Evolutionary conservation across 1,284 basidiomycete species (phyloP).

Genomic region (Irpex rosettiformis): DNA sequence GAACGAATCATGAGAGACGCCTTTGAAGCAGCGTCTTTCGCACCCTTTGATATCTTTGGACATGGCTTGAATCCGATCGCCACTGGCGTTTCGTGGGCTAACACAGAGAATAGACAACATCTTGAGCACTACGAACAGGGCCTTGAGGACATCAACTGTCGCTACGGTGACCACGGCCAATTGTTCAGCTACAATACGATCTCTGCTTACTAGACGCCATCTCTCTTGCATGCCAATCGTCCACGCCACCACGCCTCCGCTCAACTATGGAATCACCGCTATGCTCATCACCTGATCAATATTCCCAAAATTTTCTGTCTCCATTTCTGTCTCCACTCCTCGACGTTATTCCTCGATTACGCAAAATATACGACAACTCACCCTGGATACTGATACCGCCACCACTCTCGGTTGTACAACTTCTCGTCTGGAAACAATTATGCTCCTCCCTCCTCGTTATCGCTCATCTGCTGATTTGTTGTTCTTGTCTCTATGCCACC

Average conservation of each 20-base stretch:
- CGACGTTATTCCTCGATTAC: background rate
- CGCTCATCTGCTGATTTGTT: background rate
- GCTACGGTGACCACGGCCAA: conserved; percentile 21
- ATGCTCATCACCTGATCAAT: background rate
- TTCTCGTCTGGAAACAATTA: background rate
- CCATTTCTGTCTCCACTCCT: background rate
- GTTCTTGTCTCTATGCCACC: conserved; percentile 7
- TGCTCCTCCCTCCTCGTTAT: background rate
- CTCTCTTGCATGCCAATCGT: background rate
- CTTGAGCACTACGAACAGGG: conserved; percentile 16
- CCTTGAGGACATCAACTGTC: conserved; percentile 16
- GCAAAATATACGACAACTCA: conserved; percentile 1
- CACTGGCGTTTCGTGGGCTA: conserved; percentile 1
- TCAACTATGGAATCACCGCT: background rate
- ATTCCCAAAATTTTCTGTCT: background rate
- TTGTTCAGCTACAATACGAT: conserved; percentile 14
- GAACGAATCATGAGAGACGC: conserved; percentile 26
- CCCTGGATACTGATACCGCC: conserved; percentile 1
- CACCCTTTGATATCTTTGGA: conserved; percentile 21
- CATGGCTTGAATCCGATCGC: background rate
- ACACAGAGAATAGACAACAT: conserved; percentile 6
- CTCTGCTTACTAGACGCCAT: background rate
- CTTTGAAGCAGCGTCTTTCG: conserved; percentile 24
- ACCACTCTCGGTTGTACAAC: conserved; percentile 12
- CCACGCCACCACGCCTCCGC: background rate